Base-by-base conservation (phyloP, 371 early-diverging fungal genomes). In the Mucor piriformis region DNA sequence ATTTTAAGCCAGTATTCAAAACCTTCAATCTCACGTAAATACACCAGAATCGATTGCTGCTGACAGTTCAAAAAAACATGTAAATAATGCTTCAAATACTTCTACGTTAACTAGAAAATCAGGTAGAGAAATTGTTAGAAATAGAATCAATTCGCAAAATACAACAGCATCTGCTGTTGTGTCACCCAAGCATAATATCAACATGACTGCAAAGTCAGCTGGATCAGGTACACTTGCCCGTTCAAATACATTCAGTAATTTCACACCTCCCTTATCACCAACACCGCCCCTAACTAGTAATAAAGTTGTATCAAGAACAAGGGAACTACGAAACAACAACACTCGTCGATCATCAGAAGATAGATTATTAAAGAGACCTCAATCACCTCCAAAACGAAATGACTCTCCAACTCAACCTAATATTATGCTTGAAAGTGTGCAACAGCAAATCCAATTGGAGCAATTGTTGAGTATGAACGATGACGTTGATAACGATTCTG, bases 181-280 rank as follows among this genome's bases (percentile, higher is more conserved):
- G 24, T 24, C 46, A 6, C 20, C n/a, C 3, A 29, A 40, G 27
- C 7, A 54, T 1, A 56, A 23, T 13, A 3, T 5, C 3, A 56
- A 37, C 38, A 61, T 50, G 63, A 62, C 63, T 25, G 57, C 63
- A 13, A 62, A 62, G 33, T 50, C 63, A 34, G 56, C 63, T 20
- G 63, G 61, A 3, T 54, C 61, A 40, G 61, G 55, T 8, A 40
- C 57, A 11, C 27, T 62, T 2, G 47, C 55, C 24, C 32, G 51
- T 40, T 37, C 56, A 5, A 56, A 56, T 20, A 18, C 32, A 8
- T 33, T 11, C 13, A 27, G 13, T 16, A 24, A 32, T 38, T 29
- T 38, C 8, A 33, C 52, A 24, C 11, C 34, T 44, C 29, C 55
- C 32, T 11, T 25, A 18, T 42, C 40, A 10, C n/a, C 54, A 0